A percentile compares a stretch with the other conserved stretches of the same genome.
Conservation (phyloP, 148 eudicot genomes). For the Camellia granthamiana region DNA sequence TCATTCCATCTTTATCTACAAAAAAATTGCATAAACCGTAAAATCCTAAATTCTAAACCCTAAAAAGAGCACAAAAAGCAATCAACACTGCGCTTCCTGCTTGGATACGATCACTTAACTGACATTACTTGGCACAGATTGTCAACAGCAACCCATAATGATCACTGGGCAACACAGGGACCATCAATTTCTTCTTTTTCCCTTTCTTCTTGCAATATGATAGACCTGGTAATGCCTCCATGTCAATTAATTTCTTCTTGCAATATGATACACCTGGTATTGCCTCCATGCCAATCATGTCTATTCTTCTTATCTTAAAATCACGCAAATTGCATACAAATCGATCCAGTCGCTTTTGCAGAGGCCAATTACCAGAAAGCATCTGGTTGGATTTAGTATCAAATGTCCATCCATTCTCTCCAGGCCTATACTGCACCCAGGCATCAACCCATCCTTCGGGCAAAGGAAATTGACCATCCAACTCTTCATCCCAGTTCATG, state of each 20-base stretch:
- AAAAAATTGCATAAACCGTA: constrained; percentile 7
- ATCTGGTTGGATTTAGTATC: constrained; percentile 77
- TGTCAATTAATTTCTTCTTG: constrained; percentile 61
- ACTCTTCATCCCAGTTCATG: constrained; percentile 91
- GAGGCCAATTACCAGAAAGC: constrained; percentile 50
- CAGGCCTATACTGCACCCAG: constrained; percentile 59
- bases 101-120: not conserved
- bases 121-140: constrained; percentile 4
- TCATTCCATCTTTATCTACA: not conserved
- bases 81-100: not conserved
- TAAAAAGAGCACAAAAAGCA: not conserved
- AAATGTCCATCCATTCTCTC: constrained; percentile 65
- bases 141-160: constrained; percentile 64
- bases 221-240: constrained; percentile 60
- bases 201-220: constrained; percentile 44
- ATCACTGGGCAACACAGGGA: constrained; percentile 90
- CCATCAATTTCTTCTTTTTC: constrained; percentile 45
- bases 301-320: constrained; percentile 43
- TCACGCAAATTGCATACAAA: constrained; percentile 51
- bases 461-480: constrained; percentile 63
- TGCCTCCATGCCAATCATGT: constrained; percentile 77
- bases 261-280: constrained; percentile 52
- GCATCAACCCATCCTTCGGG: constrained; percentile 81
- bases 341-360: constrained; percentile 70
- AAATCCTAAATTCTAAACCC: not conserved